Evolutionary conservation across 331 rosid species (phyloP).

Genomic region (Rhamnella rubrinervis): DNA sequence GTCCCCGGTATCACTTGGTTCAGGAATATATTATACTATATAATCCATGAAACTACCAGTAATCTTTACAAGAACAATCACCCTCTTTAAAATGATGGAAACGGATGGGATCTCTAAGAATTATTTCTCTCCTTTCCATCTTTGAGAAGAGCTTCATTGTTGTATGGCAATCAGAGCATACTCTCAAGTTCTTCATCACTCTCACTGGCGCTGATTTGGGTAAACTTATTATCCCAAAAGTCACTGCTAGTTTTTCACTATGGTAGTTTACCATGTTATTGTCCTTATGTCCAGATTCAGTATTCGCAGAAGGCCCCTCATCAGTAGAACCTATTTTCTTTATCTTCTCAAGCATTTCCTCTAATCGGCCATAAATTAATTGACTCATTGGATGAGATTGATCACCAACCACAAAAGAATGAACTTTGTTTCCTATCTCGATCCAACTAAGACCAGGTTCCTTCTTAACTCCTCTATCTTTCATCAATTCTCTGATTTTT

Average conservation of each 20-base stretch:
- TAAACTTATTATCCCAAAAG: conserved; percentile 46
- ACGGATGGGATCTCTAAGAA: conserved; percentile 52
- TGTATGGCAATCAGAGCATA: conserved; percentile 53
- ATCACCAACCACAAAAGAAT: conserved; percentile 52
- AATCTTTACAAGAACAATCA: conserved; percentile 54
- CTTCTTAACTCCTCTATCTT: conserved; percentile 49
- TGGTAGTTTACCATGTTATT: conserved; percentile 31
- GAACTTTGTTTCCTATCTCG: conserved; percentile 45
- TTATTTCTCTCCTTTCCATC: conserved; percentile 50
- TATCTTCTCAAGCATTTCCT: conserved; percentile 37
- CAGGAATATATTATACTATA: too few species aligned
- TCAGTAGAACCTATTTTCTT: conserved; percentile 17
- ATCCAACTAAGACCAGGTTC: conserved; percentile 77
- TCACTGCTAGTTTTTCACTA: conserved; percentile 65
- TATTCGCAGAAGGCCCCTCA: conserved; percentile 18
- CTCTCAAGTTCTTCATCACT: conserved; percentile 70
- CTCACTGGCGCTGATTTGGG: conserved; percentile 56
- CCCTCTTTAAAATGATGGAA: conserved; percentile 63
- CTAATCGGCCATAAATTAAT: conserved; percentile 37
- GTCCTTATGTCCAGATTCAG: conserved; percentile 13
- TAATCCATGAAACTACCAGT: conserved; percentile 38
- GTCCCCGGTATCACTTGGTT: too few species aligned
- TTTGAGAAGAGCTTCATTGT: conserved; percentile 54
- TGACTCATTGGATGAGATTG: conserved; percentile 42
- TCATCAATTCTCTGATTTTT: conserved; percentile 51